These are phyloP conservation scores for Kodamaea restingae DNA, from an alignment of 805 yeast species.

Conservation along the genomic window DNA sequence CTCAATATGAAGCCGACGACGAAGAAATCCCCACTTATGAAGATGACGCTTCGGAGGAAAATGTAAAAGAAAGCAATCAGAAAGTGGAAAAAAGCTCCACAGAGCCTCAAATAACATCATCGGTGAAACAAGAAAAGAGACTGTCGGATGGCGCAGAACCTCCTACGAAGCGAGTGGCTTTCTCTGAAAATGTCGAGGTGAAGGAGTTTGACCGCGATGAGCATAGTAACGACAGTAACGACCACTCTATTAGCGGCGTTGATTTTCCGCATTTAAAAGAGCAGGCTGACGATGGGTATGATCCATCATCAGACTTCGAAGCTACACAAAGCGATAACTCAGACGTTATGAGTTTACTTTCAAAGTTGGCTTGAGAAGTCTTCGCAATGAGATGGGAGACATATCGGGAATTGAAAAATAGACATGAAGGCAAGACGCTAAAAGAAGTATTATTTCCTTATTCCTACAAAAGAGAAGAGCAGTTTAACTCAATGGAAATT, in stretches of 20 bases:
- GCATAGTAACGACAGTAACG: constrained; percentile 9
- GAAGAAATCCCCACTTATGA: constrained; percentile 7
- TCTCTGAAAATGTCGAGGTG: constrained; percentile 38
- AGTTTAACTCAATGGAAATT: not conserved
- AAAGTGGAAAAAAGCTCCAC: not conserved
- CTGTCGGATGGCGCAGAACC: constrained; percentile 4
- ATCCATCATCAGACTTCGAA: constrained; percentile 16
- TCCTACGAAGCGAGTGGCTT: constrained; percentile 34
- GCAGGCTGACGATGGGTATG: constrained; percentile 17
- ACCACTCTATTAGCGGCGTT: not conserved
- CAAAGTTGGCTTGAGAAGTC: constrained; percentile 23
- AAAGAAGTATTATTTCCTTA: not conserved
- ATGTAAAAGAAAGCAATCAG: constrained; percentile 1
- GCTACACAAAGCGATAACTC: constrained; percentile 5
- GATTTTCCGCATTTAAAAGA: constrained; percentile 3
- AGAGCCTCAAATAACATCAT: too few relatives aligned
- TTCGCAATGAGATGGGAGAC: too few relatives aligned
- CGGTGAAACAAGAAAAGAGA: not conserved
- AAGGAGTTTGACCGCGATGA: constrained; percentile 41
- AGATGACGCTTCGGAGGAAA: not conserved
- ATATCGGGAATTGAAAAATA: too few relatives aligned
- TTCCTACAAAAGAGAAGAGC: not conserved
- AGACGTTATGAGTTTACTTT: constrained; percentile 31
- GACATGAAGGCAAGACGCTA: too few relatives aligned
- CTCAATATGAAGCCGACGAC: constrained; percentile 15